Conservation (phyloP, 2,329 filamentous ascomycete genomes). For the Amauroascus niger region DNA sequence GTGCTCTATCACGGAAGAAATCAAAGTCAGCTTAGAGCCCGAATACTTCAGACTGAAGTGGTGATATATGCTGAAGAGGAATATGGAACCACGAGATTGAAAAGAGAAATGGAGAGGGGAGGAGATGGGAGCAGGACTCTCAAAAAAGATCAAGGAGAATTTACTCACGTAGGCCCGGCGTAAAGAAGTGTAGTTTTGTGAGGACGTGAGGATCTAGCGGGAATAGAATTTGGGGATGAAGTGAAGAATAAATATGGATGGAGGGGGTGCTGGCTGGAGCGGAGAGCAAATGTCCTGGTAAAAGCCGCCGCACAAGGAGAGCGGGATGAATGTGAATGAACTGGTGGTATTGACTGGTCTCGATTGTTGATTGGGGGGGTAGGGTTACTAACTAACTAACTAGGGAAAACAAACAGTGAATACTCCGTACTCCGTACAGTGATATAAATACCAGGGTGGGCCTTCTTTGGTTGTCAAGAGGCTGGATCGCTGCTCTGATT, state of each 20-base stretch:
- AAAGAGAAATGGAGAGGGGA: no score
- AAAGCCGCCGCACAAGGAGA: not conserved
- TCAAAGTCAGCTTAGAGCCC: not conserved
- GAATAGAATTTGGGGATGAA: not conserved
- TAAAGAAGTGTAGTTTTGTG: not conserved
- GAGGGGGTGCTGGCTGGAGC: no score
- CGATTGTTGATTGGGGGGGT: no score
- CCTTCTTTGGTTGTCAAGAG: no score
- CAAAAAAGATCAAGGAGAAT: not conserved
- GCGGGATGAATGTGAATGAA: slow-evolving; percentile 2
- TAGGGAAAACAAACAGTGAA: no score
- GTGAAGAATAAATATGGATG: not conserved
- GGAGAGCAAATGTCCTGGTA: not conserved
- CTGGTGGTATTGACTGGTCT: no score
- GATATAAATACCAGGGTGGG: no score
- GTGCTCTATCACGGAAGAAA: not conserved
- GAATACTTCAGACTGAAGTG: not conserved
- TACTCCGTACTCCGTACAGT: no score
- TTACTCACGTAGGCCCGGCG: not conserved
- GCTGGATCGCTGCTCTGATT: not conserved
- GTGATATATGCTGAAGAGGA: not conserved
- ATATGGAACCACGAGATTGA: no score
- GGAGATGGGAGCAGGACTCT: not conserved
- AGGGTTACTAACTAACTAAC: no score
- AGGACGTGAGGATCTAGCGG: not conserved